Conservation (phyloP, 345 rosid genomes). For the Trapa incisa region DNA sequence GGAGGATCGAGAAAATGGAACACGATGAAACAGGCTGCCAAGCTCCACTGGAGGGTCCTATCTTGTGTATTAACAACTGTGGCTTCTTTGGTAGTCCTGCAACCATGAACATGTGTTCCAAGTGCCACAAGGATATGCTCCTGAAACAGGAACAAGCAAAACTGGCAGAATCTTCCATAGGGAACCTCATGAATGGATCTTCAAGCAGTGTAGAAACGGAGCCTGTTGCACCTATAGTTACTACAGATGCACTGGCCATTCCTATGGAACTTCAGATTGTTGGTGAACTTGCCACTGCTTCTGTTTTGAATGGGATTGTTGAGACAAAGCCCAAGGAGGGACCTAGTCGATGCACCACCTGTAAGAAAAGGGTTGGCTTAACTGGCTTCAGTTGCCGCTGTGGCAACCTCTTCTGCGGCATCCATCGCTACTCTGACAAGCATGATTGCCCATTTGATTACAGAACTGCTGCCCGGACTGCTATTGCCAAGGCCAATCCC, state of each 20-base stretch:
- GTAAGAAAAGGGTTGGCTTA: too few relatives aligned
- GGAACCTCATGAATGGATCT: constrained; percentile 37
- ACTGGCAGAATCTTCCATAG: constrained; percentile 59
- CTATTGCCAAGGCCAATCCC: too few relatives aligned
- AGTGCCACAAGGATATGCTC: constrained; percentile 71
- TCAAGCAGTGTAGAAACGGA: constrained; percentile 24
- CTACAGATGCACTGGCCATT: constrained; percentile 27
- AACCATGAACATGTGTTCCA: constrained; percentile 92
- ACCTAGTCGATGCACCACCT: too few relatives aligned
- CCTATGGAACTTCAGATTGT: constrained; percentile 32
- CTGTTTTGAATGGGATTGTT: too few relatives aligned
- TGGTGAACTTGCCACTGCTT: constrained; percentile 23
- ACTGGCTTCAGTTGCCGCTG: too few relatives aligned
- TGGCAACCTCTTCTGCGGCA: too few relatives aligned
- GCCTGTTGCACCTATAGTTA: constrained; percentile 20
- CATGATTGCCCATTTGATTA: too few relatives aligned
- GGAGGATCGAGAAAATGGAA: constrained; percentile 52
- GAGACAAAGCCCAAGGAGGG: too few relatives aligned
- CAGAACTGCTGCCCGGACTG: too few relatives aligned
- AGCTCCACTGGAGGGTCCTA: constrained; percentile 71
- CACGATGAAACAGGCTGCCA: constrained; percentile 92
- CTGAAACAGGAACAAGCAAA: constrained; percentile 67
- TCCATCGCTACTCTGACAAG: too few relatives aligned
- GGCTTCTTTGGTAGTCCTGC: constrained; percentile 92
- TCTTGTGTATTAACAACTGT: constrained; percentile 13